Evolutionary conservation across 345 rosid species (phyloP).

Genomic region (Sonneratia alba): DNA sequence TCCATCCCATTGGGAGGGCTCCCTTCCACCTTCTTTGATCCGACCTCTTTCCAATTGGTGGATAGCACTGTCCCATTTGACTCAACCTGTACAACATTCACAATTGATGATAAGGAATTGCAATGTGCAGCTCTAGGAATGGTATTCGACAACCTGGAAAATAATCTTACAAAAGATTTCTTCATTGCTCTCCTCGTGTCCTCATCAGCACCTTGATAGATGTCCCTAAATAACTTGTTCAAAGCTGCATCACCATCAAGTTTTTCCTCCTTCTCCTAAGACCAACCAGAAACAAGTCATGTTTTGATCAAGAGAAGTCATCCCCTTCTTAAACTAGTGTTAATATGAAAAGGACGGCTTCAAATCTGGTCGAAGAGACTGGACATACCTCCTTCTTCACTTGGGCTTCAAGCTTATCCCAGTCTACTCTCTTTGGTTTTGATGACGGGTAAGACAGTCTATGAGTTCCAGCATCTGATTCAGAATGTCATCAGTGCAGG

Average conservation of each 20-base stretch:
- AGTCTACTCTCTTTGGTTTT: constrained; percentile 43
- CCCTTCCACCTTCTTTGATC: constrained; percentile 75
- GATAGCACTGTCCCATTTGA: constrained; percentile 92
- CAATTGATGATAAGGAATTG: not conserved
- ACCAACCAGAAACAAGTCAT: constrained; percentile 3
- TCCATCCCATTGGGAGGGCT: constrained; percentile 97
- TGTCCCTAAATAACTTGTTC: constrained; percentile 84
- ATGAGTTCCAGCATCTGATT: constrained; percentile 26
- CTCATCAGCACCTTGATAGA: constrained; percentile 70
- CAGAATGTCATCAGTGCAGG: not conserved
- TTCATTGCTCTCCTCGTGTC: constrained; percentile 88
- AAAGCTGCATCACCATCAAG: constrained; percentile 93
- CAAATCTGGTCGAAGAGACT: not conserved
- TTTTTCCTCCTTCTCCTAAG: constrained; percentile 94
- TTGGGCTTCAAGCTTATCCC: constrained; percentile 91
- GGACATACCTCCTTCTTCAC: constrained; percentile 63
- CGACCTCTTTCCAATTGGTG: constrained; percentile 97
- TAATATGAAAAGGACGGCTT: not conserved
- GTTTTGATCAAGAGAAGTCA: not conserved
- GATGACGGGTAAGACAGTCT: constrained; percentile 80
- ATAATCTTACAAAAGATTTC: constrained; percentile 78
- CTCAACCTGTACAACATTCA: constrained; percentile 44
- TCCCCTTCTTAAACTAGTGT: not conserved
- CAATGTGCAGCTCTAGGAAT: not conserved
- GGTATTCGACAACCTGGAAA: not conserved